These are phyloP conservation scores for Naganishia liquefaciens DNA, from an alignment of 1,284 basidiomycete genomes.

Conservation along the genomic window DNA sequence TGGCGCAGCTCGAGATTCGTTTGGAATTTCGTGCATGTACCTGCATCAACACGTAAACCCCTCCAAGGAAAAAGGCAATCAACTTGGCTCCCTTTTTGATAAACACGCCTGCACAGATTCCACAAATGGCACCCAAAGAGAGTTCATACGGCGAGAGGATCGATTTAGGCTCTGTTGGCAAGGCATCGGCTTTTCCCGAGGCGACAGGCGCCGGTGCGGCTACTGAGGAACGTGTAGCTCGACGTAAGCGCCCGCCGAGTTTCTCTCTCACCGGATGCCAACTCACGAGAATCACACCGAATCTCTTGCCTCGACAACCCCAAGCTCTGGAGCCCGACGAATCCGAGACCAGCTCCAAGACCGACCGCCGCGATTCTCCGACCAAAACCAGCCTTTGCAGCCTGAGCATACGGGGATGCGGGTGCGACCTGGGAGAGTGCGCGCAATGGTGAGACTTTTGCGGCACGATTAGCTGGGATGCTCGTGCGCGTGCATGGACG, in stretches of 20 bases:
- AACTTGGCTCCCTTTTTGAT: slow-evolving; percentile 88
- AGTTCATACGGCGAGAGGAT: slow-evolving; percentile 77
- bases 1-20: no score
- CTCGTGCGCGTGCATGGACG: slow-evolving; percentile 13
- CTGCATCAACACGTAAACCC: slow-evolving; percentile 82
- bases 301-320: slow-evolving; percentile 10
- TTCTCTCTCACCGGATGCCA: background rate
- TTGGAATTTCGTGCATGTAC: no score
- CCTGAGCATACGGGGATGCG: slow-evolving; percentile 3
- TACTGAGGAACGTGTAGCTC: background rate
- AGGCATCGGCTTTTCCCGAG: slow-evolving; percentile 13
- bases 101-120: slow-evolving; percentile 87
- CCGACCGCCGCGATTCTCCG: slow-evolving; percentile 16
- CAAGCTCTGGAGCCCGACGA: slow-evolving; percentile 20
- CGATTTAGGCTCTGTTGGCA: slow-evolving; percentile 63
- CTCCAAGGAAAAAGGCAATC: slow-evolving; percentile 79
- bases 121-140: slow-evolving; percentile 80
- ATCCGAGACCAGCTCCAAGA: slow-evolving; percentile 12
- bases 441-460: slow-evolving; percentile 6
- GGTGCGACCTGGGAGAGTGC: slow-evolving; percentile 3
- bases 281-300: slow-evolving; percentile 22
- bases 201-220: slow-evolving; percentile 8
- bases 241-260: background rate
- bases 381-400: slow-evolving; percentile 18
- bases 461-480: slow-evolving; percentile 7